phyloP scores from a whole-genome alignment of 2,329 filamentous ascomycete species.

The Trichoderma sp. region DNA sequence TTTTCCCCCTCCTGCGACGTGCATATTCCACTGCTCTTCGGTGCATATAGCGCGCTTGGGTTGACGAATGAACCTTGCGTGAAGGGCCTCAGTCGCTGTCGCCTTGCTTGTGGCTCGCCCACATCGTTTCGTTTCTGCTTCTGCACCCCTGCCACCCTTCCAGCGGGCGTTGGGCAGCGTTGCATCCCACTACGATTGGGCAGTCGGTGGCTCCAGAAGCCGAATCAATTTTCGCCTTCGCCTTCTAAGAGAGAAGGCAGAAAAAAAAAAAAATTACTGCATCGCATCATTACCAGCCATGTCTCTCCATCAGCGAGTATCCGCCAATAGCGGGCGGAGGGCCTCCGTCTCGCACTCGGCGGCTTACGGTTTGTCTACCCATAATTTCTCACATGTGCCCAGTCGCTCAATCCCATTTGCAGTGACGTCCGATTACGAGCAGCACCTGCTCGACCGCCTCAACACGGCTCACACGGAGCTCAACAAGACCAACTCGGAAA shows the following conservation, averaged over 20 bases:
- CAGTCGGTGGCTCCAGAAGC: slow-evolving; percentile 2
- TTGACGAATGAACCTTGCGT: slow-evolving; percentile 24
- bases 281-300: slow-evolving; percentile 25
- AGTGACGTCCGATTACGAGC: slow-evolving; percentile 23
- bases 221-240: slow-evolving; percentile 10
- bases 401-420: slow-evolving; percentile 25
- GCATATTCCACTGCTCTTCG: slow-evolving; percentile 11
- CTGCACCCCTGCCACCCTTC: slow-evolving; percentile 3
- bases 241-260: background rate
- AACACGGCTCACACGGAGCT: slow-evolving; percentile 32
- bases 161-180: slow-evolving; percentile 23
- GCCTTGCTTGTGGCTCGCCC: slow-evolving; percentile 20
- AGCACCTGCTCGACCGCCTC: slow-evolving; percentile 29
- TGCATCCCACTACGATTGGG: slow-evolving; percentile 25
- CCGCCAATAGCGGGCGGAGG: slow-evolving; percentile 29
- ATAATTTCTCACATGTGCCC: slow-evolving; percentile 24
- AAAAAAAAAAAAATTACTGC: background rate
- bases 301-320: slow-evolving; percentile 26
- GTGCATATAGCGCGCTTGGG: slow-evolving; percentile 24
- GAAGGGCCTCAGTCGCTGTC: slow-evolving; percentile 14
- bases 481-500: slow-evolving; percentile 31
- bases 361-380: slow-evolving; percentile 23
- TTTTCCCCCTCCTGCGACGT: background rate
- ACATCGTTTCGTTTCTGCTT: slow-evolving; percentile 5
- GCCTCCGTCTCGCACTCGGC: slow-evolving; percentile 31